These are phyloP conservation scores for Cyclotella choctawhatcheeana DNA, from an alignment of 108 stramenopile species.

Conservation along the genomic window DNA sequence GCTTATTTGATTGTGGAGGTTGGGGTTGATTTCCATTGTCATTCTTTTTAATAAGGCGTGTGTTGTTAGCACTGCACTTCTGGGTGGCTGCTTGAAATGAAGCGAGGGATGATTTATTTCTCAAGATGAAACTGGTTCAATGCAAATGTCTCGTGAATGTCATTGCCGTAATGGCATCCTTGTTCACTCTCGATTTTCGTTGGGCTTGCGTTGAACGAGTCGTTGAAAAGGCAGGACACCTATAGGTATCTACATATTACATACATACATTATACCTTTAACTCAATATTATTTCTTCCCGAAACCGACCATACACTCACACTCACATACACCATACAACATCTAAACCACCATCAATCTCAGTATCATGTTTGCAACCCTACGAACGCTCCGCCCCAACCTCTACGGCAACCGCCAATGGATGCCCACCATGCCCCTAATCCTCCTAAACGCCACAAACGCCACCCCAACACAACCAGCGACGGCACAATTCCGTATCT, in stretches of 20 bases:
- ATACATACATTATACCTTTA: no score
- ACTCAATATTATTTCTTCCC: no score
- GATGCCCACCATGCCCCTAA: constrained; percentile 90
- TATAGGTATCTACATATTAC: no score
- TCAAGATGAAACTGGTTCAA: no score
- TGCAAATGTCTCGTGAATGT: no score
- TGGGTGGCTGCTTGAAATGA: background rate
- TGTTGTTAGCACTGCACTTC: background rate
- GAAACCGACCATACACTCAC: background rate
- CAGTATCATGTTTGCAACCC: background rate
- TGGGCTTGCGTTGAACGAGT: no score
- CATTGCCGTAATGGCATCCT: no score
- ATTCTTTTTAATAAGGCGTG: background rate
- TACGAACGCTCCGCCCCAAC: background rate
- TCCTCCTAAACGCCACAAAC: constrained; percentile 69
- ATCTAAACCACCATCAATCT: no score
- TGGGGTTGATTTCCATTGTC: background rate
- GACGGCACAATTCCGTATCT: constrained; percentile 80
- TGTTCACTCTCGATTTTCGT: no score
- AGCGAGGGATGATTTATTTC: no score
- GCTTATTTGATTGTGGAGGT: constrained; percentile 1
- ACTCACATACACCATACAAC: background rate
- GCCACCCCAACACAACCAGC: constrained; percentile 71
- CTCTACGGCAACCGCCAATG: constrained; percentile 54
- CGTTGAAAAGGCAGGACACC: no score